A percentile compares a stretch with the other conserved stretches of the same genome.
These are phyloP conservation scores for Starmerella sp. DNA, from an alignment of 805 yeast genomes.

Conservation along the genomic window DNA sequence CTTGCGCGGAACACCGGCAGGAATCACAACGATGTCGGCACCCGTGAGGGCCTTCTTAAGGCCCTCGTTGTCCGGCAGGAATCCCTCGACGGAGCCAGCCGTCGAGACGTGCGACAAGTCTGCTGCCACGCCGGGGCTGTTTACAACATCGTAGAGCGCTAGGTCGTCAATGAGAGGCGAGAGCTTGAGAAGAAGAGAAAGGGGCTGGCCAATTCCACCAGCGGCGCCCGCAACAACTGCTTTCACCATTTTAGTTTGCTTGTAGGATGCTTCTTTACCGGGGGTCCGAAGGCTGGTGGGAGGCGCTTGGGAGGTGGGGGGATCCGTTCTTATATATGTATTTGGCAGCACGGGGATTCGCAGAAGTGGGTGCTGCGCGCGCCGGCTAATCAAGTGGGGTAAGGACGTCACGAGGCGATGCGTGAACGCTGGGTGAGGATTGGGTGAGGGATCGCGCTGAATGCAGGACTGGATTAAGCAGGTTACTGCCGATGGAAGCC, in stretches of 20 bases:
- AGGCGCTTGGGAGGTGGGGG: not conserved
- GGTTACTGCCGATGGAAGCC: too few relatives aligned
- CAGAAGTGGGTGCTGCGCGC: not conserved
- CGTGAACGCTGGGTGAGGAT: not conserved
- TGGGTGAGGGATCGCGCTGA: not conserved
- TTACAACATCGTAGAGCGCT: conserved; percentile 75
- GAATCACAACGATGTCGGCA: conserved; percentile 78
- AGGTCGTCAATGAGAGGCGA: conserved; percentile 51
- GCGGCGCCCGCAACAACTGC: conserved; percentile 76
- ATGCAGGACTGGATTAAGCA: not conserved
- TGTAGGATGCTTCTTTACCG: not conserved
- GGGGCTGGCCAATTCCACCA: conserved; percentile 91
- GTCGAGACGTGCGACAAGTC: conserved; percentile 79
- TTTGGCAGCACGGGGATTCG: conserved; percentile 6
- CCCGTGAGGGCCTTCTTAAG: conserved; percentile 59
- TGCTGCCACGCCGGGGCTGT: conserved; percentile 77
- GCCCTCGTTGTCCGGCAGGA: conserved; percentile 51
- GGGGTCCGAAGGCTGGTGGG: not conserved
- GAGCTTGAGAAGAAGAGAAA: conserved; percentile 68
- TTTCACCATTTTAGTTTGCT: conserved; percentile 35
- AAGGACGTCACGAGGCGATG: conserved; percentile 5
- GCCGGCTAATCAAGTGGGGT: conserved; percentile 6
- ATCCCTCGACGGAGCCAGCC: conserved; percentile 46
- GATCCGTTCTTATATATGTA: not conserved
- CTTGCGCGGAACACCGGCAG: conserved; percentile 88